Percentiles rank a stretch among this genome's conserved stretches.
Evolutionary conservation across 2,329 filamentous ascomycete genomes (phyloP).

Genomic region (Curvularia verruculosa): DNA sequence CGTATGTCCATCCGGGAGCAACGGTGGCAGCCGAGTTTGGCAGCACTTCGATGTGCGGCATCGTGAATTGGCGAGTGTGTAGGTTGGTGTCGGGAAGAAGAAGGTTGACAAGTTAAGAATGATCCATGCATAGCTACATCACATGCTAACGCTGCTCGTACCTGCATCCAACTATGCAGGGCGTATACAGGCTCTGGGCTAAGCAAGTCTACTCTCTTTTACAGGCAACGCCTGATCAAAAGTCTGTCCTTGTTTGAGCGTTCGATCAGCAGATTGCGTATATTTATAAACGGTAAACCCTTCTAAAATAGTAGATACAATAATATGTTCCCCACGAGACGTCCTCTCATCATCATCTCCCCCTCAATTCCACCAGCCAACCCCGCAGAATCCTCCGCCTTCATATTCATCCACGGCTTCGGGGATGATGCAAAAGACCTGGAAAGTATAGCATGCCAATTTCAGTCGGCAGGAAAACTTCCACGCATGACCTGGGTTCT

Average conservation of each 20-base stretch:
- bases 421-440: slow-evolving; percentile 56
- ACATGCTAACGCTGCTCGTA: slow-evolving; percentile 20
- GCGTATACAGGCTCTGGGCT: slow-evolving; percentile 9
- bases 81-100: slow-evolving; percentile 7
- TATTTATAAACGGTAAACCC: neutral
- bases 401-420: slow-evolving; percentile 56
- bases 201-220: neutral
- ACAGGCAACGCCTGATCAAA: neutral
- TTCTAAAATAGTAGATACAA: neutral
- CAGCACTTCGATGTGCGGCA: slow-evolving; percentile 81
- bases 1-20: slow-evolving; percentile 91
- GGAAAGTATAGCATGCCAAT: slow-evolving; percentile 54
- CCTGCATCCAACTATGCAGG: slow-evolving; percentile 18
- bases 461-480: slow-evolving; percentile 56
- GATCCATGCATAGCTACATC: slow-evolving; percentile 2
- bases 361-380: slow-evolving; percentile 44
- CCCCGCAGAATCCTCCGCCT: slow-evolving; percentile 50
- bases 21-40: slow-evolving; percentile 69
- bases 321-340: slow-evolving; percentile 15
- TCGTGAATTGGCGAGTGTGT: slow-evolving; percentile 37
- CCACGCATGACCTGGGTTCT: slow-evolving; percentile 58
- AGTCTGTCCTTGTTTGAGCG: neutral
- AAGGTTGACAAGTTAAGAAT: slow-evolving; percentile 16
- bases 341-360: slow-evolving; percentile 47
- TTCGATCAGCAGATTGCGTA: neutral